Conservation (phyloP, 805 yeast genomes). For the Sungouiella blattae region DNA sequence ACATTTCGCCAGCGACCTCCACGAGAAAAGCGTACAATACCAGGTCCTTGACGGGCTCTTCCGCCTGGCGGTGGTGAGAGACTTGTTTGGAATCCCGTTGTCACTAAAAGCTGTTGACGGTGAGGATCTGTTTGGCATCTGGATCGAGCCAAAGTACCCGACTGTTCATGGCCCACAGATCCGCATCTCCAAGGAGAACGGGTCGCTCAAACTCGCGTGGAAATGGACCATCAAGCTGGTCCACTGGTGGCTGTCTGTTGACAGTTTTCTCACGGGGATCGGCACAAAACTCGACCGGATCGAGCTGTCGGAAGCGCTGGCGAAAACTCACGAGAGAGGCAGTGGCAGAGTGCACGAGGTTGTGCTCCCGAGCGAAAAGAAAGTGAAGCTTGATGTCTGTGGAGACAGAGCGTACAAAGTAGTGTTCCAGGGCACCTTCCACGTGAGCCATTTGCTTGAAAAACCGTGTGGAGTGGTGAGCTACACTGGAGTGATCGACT, state of each 20-base stretch:
- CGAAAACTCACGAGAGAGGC: conserved; percentile 23
- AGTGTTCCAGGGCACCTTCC: conserved; percentile 22
- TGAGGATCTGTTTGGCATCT: conserved; percentile 18
- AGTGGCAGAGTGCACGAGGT: conserved; percentile 28
- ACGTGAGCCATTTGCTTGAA: conserved; percentile 17
- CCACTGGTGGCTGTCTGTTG: conserved; percentile 15
- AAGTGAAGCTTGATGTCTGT: conserved; percentile 4
- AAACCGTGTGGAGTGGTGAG: conserved; percentile 15
- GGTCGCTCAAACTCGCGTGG: conserved; percentile 4
- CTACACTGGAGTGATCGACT: conserved; percentile 29
- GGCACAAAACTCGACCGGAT: conserved; percentile 26
- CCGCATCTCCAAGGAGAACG: conserved; percentile 10
- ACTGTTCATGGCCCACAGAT: conserved; percentile 29
- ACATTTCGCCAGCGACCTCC: conserved; percentile 7
- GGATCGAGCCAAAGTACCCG: conserved; percentile 29
- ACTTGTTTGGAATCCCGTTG: conserved; percentile 29
- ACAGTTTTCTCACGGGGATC: conserved; percentile 18
- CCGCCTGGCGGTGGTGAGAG: conserved; percentile 18
- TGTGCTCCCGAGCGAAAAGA: conserved; percentile 6
- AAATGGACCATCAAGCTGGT: conserved; percentile 29
- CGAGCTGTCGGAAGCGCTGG: conserved; percentile 17
- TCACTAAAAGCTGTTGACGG: conserved; percentile 8
- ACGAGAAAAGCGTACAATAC: conserved; percentile 22
- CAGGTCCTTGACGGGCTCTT: conserved; percentile 24
- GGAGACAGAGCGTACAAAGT: conserved; percentile 21